These are phyloP conservation scores for Lactifluus hygrophoroides DNA, from an alignment of 768 basidiomycete genomes.

Conservation along the genomic window DNA sequence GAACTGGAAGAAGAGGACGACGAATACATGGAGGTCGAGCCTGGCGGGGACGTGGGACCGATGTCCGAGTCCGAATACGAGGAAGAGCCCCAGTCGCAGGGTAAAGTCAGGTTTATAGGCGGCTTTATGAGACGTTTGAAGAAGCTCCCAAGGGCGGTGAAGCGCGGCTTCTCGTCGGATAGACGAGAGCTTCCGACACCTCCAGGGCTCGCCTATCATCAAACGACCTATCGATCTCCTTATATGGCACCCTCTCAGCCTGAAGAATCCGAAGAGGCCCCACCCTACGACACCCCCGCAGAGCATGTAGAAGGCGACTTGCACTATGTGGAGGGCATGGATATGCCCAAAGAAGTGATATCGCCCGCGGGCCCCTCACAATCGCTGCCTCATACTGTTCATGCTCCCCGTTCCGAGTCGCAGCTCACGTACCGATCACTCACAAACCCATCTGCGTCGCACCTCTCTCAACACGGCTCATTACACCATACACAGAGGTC, in stretches of 20 bases:
- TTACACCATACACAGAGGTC: constrained; percentile 2
- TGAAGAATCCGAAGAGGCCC: background rate
- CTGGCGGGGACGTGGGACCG: background rate
- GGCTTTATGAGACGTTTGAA: constrained; percentile 15
- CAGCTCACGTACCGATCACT: constrained; percentile 18
- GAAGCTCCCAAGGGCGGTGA: constrained; percentile 14
- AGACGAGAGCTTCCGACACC: background rate
- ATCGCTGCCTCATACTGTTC: constrained; percentile 5
- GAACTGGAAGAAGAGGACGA: constrained; percentile 12
- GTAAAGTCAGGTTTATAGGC: constrained; percentile 15
- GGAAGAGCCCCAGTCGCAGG: background rate
- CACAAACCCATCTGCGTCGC: constrained; percentile 9
- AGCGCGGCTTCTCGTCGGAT: constrained; percentile 10
- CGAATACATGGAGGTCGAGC: constrained; percentile 16
- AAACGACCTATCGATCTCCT: background rate
- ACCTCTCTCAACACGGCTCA: constrained; percentile 14
- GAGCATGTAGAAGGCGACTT: constrained; percentile 3
- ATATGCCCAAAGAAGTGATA: constrained; percentile 8
- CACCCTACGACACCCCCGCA: constrained; percentile 8
- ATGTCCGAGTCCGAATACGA: constrained; percentile 1
- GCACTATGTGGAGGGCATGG: constrained; percentile 10
- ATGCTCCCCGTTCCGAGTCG: constrained; percentile 14
- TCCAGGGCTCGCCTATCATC: background rate
- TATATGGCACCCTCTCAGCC: background rate
- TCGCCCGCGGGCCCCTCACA: constrained; percentile 1